A percentile compares a stretch with the other conserved stretches of the same genome.
Conservation (phyloP, 495 filamentous ascomycete species). For the Pseudotulostoma volvatum region DNA sequence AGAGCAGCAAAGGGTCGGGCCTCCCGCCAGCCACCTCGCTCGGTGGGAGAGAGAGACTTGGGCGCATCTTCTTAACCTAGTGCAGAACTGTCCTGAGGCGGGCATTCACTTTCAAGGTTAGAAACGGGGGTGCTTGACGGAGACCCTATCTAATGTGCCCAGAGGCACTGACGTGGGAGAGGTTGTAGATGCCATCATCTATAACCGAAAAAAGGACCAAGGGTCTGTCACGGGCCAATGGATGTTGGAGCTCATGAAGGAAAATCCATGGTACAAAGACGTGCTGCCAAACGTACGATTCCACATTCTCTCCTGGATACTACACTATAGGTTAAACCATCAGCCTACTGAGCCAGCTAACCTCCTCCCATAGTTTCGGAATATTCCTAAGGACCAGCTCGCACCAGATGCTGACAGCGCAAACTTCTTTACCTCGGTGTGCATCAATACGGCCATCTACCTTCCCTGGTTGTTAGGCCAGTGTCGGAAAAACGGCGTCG, state of each 20-base stretch:
- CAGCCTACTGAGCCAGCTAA: neutral
- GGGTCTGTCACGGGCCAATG: slow-evolving; percentile 31
- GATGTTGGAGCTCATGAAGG: slow-evolving; percentile 45
- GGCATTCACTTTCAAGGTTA: slow-evolving; percentile 83
- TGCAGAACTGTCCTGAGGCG: slow-evolving; percentile 60
- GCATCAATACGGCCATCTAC: slow-evolving; percentile 82
- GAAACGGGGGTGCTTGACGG: too few relatives aligned
- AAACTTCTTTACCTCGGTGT: slow-evolving; percentile 63
- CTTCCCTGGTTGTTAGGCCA: slow-evolving; percentile 68
- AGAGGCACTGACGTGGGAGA: too few relatives aligned
- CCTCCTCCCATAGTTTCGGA: slow-evolving; percentile 36
- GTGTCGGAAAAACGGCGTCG: slow-evolving; percentile 52
- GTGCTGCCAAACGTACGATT: slow-evolving; percentile 49
- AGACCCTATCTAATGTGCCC: too few relatives aligned
- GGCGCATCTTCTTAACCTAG: slow-evolving; percentile 47
- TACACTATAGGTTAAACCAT: too few relatives aligned
- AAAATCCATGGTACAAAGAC: slow-evolving; percentile 69
- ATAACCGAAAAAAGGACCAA: slow-evolving; percentile 47
- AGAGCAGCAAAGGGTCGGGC: slow-evolving; percentile 30
- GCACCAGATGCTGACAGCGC: slow-evolving; percentile 47
- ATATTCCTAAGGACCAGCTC: slow-evolving; percentile 38
- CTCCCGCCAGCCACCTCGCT: slow-evolving; percentile 32
- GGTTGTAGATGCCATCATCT: slow-evolving; percentile 46
- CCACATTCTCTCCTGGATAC: neutral
- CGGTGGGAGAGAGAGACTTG: slow-evolving; percentile 53